phyloP scores from a whole-genome alignment of 768 basidiomycete species.

The Pholiota molesta region DNA sequence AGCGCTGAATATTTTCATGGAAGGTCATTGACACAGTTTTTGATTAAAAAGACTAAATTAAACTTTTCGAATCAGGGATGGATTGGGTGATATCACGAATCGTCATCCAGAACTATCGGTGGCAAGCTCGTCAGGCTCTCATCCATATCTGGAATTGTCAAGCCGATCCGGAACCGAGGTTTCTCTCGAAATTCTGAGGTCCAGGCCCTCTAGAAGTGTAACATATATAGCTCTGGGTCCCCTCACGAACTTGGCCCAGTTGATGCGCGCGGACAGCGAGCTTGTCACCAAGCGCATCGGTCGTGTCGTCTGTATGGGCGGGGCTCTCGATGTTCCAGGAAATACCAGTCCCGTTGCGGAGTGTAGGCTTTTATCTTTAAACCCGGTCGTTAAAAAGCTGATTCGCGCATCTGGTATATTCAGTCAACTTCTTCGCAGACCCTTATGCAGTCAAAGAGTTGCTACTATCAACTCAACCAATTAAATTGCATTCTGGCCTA shows the following conservation, averaged over 20 bases:
- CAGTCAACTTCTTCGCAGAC: slow-evolving; percentile 88
- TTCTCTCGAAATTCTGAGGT: slow-evolving; percentile 55
- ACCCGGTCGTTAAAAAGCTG: slow-evolving; percentile 2
- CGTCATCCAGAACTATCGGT: slow-evolving; percentile 69
- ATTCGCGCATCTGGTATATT: not conserved
- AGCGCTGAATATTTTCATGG: slow-evolving; percentile 89
- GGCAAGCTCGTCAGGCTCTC: slow-evolving; percentile 23
- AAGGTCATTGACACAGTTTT: slow-evolving; percentile 41
- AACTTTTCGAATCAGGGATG: slow-evolving; percentile 54
- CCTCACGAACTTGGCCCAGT: slow-evolving; percentile 76
- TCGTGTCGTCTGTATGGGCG: slow-evolving; percentile 91
- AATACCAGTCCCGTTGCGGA: slow-evolving; percentile 84
- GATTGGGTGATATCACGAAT: slow-evolving; percentile 59
- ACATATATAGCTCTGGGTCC: slow-evolving; percentile 79
- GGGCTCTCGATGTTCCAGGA: slow-evolving; percentile 88
- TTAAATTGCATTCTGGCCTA: slow-evolving; percentile 41
- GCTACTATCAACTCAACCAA: slow-evolving; percentile 49
- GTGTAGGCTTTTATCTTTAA: slow-evolving; percentile 51
- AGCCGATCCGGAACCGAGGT: slow-evolving; percentile 54
- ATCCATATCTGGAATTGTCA: slow-evolving; percentile 51
- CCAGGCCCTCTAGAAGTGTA: slow-evolving; percentile 52
- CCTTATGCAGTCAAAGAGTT: slow-evolving; percentile 81
- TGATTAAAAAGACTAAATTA: not conserved
- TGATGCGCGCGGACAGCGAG: slow-evolving; percentile 57
- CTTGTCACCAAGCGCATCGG: slow-evolving; percentile 63